These are phyloP conservation scores for Dothistroma septosporum DNA, from an alignment of 2,329 filamentous ascomycete genomes.

Conservation along the genomic window DNA sequence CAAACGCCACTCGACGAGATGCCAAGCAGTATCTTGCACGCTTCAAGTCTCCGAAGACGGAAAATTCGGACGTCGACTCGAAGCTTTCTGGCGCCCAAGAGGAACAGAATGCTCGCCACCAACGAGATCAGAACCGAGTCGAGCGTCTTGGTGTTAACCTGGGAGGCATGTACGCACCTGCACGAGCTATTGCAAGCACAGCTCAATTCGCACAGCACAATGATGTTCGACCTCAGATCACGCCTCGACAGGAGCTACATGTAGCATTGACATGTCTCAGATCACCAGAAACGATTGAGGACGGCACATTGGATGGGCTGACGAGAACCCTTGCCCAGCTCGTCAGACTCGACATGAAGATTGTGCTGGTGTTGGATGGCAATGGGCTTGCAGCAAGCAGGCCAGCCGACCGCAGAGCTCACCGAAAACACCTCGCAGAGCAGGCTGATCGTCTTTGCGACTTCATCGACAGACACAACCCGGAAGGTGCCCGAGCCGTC, in stretches of 20 bases:
- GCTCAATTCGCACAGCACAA: constrained; percentile 58
- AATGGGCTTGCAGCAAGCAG: constrained; percentile 31
- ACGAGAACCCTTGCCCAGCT: constrained; percentile 82
- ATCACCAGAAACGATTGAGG: constrained; percentile 65
- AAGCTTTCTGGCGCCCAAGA: constrained; percentile 17
- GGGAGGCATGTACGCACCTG: constrained; percentile 57
- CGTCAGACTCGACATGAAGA: constrained; percentile 72
- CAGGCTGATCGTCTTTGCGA: constrained; percentile 71
- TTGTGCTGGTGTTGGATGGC: constrained; percentile 78
- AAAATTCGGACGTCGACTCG: constrained; percentile 34
- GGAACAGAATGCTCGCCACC: constrained; percentile 23
- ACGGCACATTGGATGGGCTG: constrained; percentile 67
- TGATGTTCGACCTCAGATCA: constrained; percentile 34
- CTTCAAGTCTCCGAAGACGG: constrained; percentile 54
- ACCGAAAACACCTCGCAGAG: constrained; percentile 37
- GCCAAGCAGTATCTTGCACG: constrained; percentile 87
- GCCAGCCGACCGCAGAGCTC: constrained; percentile 14
- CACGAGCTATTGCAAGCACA: constrained; percentile 55
- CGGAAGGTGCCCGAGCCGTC: constrained; percentile 64
- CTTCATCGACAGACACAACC: constrained; percentile 67
- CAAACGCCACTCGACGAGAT: constrained; percentile 87
- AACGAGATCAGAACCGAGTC: constrained; percentile 26
- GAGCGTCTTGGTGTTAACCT: constrained; percentile 55
- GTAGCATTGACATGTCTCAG: constrained; percentile 83
- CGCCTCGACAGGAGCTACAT: constrained; percentile 55